phyloP scores from a whole-genome alignment of 805 yeast species.

The Kodamaea fukazawae region DNA sequence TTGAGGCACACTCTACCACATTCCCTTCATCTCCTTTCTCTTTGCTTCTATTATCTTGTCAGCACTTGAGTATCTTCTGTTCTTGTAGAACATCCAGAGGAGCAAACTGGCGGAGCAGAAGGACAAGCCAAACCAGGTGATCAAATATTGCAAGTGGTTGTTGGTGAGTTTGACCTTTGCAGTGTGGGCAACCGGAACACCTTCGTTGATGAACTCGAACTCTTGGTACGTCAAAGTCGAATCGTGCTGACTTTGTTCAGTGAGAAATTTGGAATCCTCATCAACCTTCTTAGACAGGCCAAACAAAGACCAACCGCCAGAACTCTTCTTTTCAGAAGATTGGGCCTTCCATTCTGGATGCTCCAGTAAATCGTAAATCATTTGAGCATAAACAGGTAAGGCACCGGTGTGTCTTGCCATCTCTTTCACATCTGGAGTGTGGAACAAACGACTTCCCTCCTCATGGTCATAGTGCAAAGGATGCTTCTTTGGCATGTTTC shows the following conservation, averaged over 20 bases:
- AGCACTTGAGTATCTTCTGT: slow-evolving; percentile 31
- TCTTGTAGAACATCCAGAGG: slow-evolving; percentile 30
- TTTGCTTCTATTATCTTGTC: slow-evolving; percentile 41
- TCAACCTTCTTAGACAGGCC: slow-evolving; percentile 6
- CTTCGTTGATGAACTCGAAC: slow-evolving; percentile 64
- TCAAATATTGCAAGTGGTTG: slow-evolving; percentile 86
- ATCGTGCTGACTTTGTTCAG: slow-evolving; percentile 22
- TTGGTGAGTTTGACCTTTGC: slow-evolving; percentile 83
- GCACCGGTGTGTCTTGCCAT: slow-evolving; percentile 71
- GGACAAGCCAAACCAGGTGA: slow-evolving; percentile 93
- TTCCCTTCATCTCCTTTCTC: slow-evolving; percentile 33
- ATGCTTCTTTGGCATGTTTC: slow-evolving; percentile 61
- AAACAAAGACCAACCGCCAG: slow-evolving; percentile 13
- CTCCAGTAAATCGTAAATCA: slow-evolving; percentile 62
- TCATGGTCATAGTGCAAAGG: slow-evolving; percentile 71
- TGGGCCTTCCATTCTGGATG: slow-evolving; percentile 49
- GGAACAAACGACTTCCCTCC: slow-evolving; percentile 64
- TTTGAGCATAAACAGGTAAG: slow-evolving; percentile 75
- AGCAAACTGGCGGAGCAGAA: slow-evolving; percentile 70
- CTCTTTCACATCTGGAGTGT: slow-evolving; percentile 74
- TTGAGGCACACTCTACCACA: no score
- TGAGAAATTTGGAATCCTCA: slow-evolving; percentile 19
- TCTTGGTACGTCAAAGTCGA: slow-evolving; percentile 40
- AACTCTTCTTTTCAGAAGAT: slow-evolving; percentile 5
- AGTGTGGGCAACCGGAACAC: slow-evolving; percentile 84